A percentile compares a stretch with the other conserved stretches of the same genome.
Conservation (phyloP, 441 rosid species). For the Arabidopsis lyrata region DNA sequence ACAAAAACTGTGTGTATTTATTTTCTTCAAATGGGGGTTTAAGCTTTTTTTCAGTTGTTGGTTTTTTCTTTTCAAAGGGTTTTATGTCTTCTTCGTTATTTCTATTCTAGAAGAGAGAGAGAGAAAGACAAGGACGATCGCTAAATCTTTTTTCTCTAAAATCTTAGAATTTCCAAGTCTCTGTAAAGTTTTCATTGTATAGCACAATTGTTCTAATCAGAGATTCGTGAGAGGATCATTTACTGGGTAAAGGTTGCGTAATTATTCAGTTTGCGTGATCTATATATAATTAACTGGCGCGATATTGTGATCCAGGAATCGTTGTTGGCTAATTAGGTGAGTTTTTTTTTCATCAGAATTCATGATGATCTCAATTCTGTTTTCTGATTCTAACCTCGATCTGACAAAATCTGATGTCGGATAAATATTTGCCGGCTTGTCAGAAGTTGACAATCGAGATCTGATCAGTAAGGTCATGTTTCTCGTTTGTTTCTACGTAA, state of each 20-base stretch:
- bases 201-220: conserved; percentile 17
- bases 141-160: conserved; percentile 9
- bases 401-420: conserved; percentile 4
- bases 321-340: conserved; percentile 37
- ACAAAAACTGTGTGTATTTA: too few relatives aligned
- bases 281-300: conserved; percentile 41
- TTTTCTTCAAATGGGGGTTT: not conserved
- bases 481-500: conserved; percentile 14
- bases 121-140: conserved; percentile 11
- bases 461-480: conserved; percentile 39
- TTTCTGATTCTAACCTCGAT: not conserved
- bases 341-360: conserved; percentile 16
- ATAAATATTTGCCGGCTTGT: not conserved
- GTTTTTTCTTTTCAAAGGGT: conserved; percentile 33
- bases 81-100: conserved; percentile 37
- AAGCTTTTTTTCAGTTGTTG: conserved; percentile 17
- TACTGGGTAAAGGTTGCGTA: conserved; percentile 15
- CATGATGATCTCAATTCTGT: not conserved
- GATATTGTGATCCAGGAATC: conserved; percentile 41
- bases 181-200: conserved; percentile 15
- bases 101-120: conserved; percentile 38
- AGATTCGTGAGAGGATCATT: not conserved
- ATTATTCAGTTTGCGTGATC: conserved; percentile 31
- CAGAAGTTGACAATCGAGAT: conserved; percentile 39
- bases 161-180: conserved; percentile 19